These are phyloP conservation scores for Musa balbisiana DNA, from an alignment of 202 grass and related monocot species.

Conservation along the genomic window DNA sequence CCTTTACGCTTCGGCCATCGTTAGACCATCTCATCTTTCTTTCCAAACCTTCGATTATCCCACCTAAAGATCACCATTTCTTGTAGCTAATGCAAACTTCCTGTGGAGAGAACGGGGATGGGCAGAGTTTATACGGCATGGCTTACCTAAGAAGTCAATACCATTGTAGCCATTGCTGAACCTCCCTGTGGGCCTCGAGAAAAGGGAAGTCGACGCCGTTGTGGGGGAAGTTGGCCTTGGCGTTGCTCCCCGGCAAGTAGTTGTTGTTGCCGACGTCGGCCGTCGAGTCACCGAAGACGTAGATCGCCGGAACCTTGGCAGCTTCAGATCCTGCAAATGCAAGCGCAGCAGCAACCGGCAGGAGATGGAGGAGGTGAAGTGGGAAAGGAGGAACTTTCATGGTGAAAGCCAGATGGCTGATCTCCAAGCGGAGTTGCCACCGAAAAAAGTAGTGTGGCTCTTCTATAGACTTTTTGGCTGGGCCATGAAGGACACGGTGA, in stretches of 20 bases:
- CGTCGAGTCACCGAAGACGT: conserved; percentile 91
- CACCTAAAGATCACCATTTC: no score
- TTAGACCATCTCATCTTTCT: no score
- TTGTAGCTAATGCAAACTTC: no score
- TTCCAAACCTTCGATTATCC: no score
- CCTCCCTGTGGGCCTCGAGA: conserved; percentile 57
- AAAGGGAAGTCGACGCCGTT: conserved; percentile 90
- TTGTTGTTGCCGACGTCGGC: conserved; percentile 97
- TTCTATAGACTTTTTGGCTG: no score
- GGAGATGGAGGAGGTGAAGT: conserved; percentile 6
- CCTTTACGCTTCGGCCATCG: no score
- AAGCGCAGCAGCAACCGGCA: background rate
- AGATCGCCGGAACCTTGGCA: conserved; percentile 63
- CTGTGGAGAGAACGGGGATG: no score
- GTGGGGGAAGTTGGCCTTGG: conserved; percentile 88
- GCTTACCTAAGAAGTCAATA: conserved; percentile 80
- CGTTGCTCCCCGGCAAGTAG: conserved; percentile 46
- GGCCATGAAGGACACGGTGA: no score
- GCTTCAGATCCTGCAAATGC: background rate
- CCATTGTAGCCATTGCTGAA: conserved; percentile 98
- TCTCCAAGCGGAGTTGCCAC: background rate
- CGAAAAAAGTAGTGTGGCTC: no score
- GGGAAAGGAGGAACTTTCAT: conserved; percentile 2
- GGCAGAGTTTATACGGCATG: no score
- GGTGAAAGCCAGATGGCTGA: conserved; percentile 18